phyloP scores from a whole-genome alignment of 2,329 filamentous ascomycete species.

The Phyllosticta paracitricarpa region DNA sequence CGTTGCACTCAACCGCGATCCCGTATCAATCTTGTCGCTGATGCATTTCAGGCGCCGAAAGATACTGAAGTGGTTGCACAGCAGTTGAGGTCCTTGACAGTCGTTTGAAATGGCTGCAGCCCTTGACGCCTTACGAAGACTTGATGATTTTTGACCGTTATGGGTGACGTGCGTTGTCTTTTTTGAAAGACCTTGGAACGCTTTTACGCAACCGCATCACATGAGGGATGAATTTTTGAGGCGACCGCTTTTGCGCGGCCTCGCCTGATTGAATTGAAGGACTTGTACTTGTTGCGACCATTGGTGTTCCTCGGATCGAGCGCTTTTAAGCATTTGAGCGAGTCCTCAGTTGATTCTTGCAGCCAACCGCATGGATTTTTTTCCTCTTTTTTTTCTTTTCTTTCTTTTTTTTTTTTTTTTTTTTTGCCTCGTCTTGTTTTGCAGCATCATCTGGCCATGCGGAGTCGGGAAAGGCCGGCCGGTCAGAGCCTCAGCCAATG shows the following conservation, averaged over 20 bases:
- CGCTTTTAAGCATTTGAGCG: slow-evolving; percentile 9
- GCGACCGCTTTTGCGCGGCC: not conserved
- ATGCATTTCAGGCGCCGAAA: slow-evolving; percentile 3
- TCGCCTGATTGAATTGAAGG: not conserved
- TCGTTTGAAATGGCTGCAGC: slow-evolving; percentile 16
- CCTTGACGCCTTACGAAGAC: not conserved
- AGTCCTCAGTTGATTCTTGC: not conserved
- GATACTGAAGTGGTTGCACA: slow-evolving; percentile 9
- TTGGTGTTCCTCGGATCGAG: not conserved
- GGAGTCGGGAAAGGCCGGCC: not conserved
- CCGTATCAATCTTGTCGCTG: slow-evolving; percentile 2
- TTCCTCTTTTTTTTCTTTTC: not conserved
- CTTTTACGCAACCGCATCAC: not conserved
- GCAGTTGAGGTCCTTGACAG: slow-evolving; percentile 32
- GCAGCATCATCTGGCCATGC: not conserved
- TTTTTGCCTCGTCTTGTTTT: not conserved
- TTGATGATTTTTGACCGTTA: not conserved
- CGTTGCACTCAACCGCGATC: slow-evolving; percentile 2
- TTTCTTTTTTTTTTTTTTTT: slow-evolving; percentile 1
- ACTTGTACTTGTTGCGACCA: slow-evolving; percentile 2
- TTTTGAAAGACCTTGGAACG: not conserved
- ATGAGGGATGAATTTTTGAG: not conserved
- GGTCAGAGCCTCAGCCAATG: not conserved
- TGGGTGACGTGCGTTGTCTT: not conserved
- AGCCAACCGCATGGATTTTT: slow-evolving; percentile 3